These are phyloP conservation scores for Panicum miliaceum DNA, from an alignment of 176 grass and related monocot genomes.

Conservation along the genomic window DNA sequence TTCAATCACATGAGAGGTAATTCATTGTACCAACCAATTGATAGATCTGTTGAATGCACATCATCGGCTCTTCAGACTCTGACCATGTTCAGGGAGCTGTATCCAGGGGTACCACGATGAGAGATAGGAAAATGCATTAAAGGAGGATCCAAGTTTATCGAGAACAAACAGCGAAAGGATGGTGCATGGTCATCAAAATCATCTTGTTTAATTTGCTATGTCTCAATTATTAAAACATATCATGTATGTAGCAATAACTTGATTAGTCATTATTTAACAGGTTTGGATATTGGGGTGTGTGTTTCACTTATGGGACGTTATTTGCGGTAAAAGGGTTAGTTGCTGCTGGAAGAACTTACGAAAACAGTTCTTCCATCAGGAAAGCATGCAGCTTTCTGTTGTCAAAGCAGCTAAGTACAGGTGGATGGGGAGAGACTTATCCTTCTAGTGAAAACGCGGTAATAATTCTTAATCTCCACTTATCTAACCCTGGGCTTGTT, in stretches of 20 bases:
- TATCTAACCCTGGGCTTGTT: too few species aligned
- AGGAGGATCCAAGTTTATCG: slow-evolving; percentile 30
- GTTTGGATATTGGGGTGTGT: slow-evolving; percentile 48
- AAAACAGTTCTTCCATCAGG: slow-evolving; percentile 28
- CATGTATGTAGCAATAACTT: background rate
- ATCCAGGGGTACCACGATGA: slow-evolving; percentile 26
- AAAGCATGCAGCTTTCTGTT: slow-evolving; percentile 48
- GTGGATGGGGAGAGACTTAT: slow-evolving; percentile 38
- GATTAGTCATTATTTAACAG: background rate
- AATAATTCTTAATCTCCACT: background rate
- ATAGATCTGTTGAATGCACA: slow-evolving; percentile 46
- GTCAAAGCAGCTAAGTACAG: slow-evolving; percentile 30
- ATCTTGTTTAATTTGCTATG: background rate
- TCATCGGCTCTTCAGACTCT: slow-evolving; percentile 45
- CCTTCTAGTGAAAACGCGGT: background rate
- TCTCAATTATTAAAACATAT: too few species aligned
- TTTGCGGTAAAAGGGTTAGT: slow-evolving; percentile 41
- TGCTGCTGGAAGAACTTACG: slow-evolving; percentile 42
- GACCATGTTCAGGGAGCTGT: slow-evolving; percentile 24
- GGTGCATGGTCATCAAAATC: slow-evolving; percentile 41
- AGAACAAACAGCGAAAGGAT: slow-evolving; percentile 36
- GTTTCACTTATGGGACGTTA: slow-evolving; percentile 46
- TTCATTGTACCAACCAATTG: background rate
- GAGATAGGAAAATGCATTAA: slow-evolving; percentile 41
- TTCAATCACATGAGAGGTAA: too few species aligned